Base-by-base conservation (phyloP, 2,329 filamentous ascomycete species). In the Aspergillus viridinutans region DNA sequence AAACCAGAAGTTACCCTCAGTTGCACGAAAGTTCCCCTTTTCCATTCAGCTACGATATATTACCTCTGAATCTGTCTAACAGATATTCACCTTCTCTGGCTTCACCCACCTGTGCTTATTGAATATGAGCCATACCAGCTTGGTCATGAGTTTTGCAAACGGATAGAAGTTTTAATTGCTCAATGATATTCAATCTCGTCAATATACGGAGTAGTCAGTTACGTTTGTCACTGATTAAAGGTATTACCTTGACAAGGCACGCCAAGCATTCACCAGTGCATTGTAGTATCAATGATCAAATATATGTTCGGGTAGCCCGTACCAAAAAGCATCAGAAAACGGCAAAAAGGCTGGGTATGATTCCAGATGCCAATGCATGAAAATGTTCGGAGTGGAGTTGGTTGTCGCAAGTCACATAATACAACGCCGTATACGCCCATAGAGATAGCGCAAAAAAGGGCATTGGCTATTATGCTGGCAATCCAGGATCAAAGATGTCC, bases 341-440 rank as follows among this genome's bases (percentile, higher is more conserved):
- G 12, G 21, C 43, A 17, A 47, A 59, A 45, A 54, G 51, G 64
- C 62, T 63, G 58, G 58, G 59, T 54, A 57, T 47, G 26, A 32
- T 55, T 42, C 57, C 57, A 64, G 59, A 63, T 66, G 64, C 64
- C 60, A 64, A 52, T 60, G 38, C 61, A 59, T 63, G 60, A 63
- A 63, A 14, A 23, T 62, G 62, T 68, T 68, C 61, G 64, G 69
- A 72, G 68, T 67, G 64, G 65, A 67, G 63, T 58, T 57, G 32
- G 48, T 57, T 45, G 32, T 55, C 50, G 55, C 48, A 57, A 50
- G 48, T 29, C 40, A 64, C 59, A 65, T 59, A 59, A 62, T 59
- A 62, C 62, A 60, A 68, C 61, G 58, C 62, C 61, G 47, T 53
- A 49, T 26, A 54, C 38, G 48, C 47, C 53, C 54, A 40, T 43